phyloP scores from a whole-genome alignment of 2,329 filamentous ascomycete species.

The Cordyceps militaris region DNA sequence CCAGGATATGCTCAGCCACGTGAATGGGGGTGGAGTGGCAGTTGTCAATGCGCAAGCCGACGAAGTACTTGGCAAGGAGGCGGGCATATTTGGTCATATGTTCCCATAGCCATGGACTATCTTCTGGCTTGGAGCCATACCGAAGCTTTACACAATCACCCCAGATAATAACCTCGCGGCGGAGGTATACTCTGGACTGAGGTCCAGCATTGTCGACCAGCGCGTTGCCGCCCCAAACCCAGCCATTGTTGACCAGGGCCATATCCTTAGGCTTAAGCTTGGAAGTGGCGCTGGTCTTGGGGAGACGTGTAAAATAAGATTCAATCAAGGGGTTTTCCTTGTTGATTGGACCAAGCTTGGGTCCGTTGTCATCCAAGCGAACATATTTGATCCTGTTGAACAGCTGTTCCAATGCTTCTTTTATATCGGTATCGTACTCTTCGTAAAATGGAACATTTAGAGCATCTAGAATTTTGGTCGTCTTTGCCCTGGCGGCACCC shows the following conservation, averaged over 20 bases:
- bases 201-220: conserved; percentile 90
- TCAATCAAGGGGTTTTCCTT: conserved; percentile 77
- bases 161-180: conserved; percentile 95
- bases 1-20: conserved; percentile 89
- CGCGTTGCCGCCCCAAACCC: conserved; percentile 97
- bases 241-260: conserved; percentile 89
- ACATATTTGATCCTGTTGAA: conserved; percentile 95
- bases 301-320: conserved; percentile 87
- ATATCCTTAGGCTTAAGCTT: conserved; percentile 70
- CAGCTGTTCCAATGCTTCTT: conserved; percentile 80
- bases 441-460: conserved; percentile 84
- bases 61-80: conserved; percentile 89
- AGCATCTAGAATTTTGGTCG: conserved; percentile 65
- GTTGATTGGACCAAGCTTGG: conserved; percentile 74
- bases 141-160: conserved; percentile 96
- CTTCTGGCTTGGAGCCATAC: conserved; percentile 71
- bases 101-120: conserved; percentile 92
- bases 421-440: conserved; percentile 81
- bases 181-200: conserved; percentile 84
- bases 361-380: conserved; percentile 85
- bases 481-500: conserved; percentile 44
- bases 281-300: conserved; percentile 67
- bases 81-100: conserved; percentile 92
- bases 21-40: conserved; percentile 93
- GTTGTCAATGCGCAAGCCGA: conserved; percentile 94